phyloP scores from a whole-genome alignment of 352 stramenopile species.

The Pythium biforme region DNA sequence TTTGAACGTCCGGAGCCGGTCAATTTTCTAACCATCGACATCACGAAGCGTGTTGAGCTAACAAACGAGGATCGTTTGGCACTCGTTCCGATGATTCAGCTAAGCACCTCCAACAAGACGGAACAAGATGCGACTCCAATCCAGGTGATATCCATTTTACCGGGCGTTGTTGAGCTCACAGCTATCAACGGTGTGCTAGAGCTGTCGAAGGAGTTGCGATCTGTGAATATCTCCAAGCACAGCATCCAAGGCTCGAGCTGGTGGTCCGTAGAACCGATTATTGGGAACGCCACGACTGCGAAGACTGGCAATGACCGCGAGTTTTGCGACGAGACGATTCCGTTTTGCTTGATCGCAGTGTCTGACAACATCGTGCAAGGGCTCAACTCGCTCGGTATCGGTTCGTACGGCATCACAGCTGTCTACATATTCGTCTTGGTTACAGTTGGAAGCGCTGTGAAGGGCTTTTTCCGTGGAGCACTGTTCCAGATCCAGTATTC shows the following conservation, averaged over 20 bases:
- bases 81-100: constrained; percentile 77
- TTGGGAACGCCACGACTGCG: constrained; percentile 15
- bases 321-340: constrained; percentile 47
- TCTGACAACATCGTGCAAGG: constrained; percentile 87
- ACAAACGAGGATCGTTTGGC: constrained; percentile 57
- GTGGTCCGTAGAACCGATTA: constrained; percentile 62
- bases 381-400: constrained; percentile 73
- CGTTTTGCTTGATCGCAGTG: constrained; percentile 81
- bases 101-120: constrained; percentile 20
- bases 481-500: constrained; percentile 80
- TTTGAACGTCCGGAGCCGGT: constrained; percentile 67
- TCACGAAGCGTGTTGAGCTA: constrained; percentile 46
- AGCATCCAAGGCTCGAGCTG: constrained; percentile 49
- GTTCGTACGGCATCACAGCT: constrained; percentile 81
- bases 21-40: constrained; percentile 56
- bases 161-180: constrained; percentile 70
- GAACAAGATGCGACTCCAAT: constrained; percentile 35
- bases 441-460: constrained; percentile 82
- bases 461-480: constrained; percentile 80
- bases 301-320: constrained; percentile 25
- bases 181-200: constrained; percentile 56
- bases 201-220: constrained; percentile 52
- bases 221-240: constrained; percentile 63
- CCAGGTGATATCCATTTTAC: constrained; percentile 48
- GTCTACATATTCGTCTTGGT: constrained; percentile 89